These are phyloP conservation scores for Combretum micranthum DNA, from an alignment of 345 rosid species.

Conservation along the genomic window DNA sequence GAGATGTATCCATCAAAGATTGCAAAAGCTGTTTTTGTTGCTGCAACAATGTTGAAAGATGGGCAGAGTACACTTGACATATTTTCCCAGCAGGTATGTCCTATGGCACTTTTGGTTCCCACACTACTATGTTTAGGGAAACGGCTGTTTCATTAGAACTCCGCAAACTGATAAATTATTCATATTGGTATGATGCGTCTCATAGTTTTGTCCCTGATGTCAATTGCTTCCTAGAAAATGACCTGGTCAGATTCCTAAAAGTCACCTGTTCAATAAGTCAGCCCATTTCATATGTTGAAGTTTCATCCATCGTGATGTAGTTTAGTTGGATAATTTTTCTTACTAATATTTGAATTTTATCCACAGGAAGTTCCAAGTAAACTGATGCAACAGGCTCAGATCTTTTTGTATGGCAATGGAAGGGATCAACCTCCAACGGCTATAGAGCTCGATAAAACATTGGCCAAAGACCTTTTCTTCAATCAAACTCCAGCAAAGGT, in stretches of 20 bases:
- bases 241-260: no score
- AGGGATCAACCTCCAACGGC: slow-evolving; percentile 34
- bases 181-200: no score
- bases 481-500: slow-evolving; percentile 37
- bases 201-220: no score
- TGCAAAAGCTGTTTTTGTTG: slow-evolving; percentile 31
- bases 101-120: not conserved
- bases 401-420: slow-evolving; percentile 36
- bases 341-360: not conserved
- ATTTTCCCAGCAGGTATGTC: slow-evolving; percentile 34
- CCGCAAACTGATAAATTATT: no score
- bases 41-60: slow-evolving; percentile 34
- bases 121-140: no score
- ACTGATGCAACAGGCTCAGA: slow-evolving; percentile 27
- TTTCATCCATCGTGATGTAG: not conserved
- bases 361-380: slow-evolving; percentile 23
- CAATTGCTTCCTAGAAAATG: no score
- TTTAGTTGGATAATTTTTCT: not conserved
- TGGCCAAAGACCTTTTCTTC: slow-evolving; percentile 26
- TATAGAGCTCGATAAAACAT: slow-evolving; percentile 25
- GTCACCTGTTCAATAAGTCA: no score
- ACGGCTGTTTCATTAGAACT: no score
- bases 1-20: slow-evolving; percentile 35
- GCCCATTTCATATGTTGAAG: no score
- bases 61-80: slow-evolving; percentile 29